These are phyloP conservation scores for Trypanosoma scelopori DNA, from an alignment of 208 protist genomes.

Conservation along the genomic window DNA sequence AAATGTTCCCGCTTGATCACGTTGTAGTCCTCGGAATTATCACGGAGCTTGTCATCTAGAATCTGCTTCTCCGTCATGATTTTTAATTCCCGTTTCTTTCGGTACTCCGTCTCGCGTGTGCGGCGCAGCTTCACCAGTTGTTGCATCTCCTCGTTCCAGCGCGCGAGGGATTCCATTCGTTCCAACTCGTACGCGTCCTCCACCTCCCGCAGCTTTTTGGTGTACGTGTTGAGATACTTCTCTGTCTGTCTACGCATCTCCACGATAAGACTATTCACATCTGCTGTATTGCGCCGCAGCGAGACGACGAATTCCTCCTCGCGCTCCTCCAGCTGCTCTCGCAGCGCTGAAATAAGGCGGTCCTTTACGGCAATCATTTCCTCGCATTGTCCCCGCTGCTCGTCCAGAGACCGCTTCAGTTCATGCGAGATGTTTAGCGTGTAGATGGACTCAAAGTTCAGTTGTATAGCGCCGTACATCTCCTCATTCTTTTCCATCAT, in stretches of 20 bases:
- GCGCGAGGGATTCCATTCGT: constrained; percentile 68
- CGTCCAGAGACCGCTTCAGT: constrained; percentile 70
- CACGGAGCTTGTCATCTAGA: constrained; percentile 79
- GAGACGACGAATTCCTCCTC: constrained; percentile 93
- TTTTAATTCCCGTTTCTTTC: constrained; percentile 74
- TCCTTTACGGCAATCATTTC: constrained; percentile 86
- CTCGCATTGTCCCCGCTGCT: constrained; percentile 76
- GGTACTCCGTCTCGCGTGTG: constrained; percentile 88
- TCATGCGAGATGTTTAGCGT: constrained; percentile 84
- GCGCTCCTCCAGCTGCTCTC: constrained; percentile 75
- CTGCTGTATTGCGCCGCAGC: constrained; percentile 73
- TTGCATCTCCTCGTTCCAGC: constrained; percentile 80
- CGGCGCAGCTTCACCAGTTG: constrained; percentile 87
- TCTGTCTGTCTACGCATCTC: constrained; percentile 88
- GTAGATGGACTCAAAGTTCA: constrained; percentile 90
- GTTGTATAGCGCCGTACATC: constrained; percentile 64
- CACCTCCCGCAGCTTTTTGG: constrained; percentile 76
- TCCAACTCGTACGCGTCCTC: constrained; percentile 89
- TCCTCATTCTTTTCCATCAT: constrained; percentile 60
- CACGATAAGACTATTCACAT: constrained; percentile 80
- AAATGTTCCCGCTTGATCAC: constrained; percentile 71
- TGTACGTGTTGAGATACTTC: constrained; percentile 75
- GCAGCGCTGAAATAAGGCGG: constrained; percentile 79
- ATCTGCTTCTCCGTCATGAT: constrained; percentile 80
- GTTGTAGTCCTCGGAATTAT: constrained; percentile 85